Evolutionary conservation across 768 basidiomycete genomes (phyloP), one percentile per base, ranked within the genome.

Genomic region (Macrolepiota dolichaula): DNA sequence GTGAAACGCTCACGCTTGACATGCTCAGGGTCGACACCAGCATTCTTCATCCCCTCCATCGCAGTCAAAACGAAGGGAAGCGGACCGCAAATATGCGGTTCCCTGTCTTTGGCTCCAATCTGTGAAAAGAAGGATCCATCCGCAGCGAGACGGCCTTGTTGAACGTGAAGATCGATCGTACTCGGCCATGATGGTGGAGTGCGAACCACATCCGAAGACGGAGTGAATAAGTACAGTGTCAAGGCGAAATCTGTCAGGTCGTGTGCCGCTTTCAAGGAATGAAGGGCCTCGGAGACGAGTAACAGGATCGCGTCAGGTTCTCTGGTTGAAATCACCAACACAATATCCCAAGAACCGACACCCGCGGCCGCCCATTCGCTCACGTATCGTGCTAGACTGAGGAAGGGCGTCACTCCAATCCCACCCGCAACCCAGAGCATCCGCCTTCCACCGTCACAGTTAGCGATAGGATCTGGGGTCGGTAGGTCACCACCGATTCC

Each of bases 341-440:
- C 70, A 19, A 87, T 73, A 62, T 84, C 78, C 63, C 71, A 72
- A n/a, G 59, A 42, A 49, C 60, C 32, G 47, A 46, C 47, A 27
- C 15, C 24, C 25, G 22, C 12, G 22, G n/a, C 38, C 12, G n/a
- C 40, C 35, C 58, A 59, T n/a, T 47, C 25, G 10, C 61, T 61
- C 13, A 72, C 49, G 9, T 67, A 67, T 19, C 65, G 59, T 1
- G 85, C 72, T 79, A 87, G 79, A 27, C 78, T 77, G 22, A 88
- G 66, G 69, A 85, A 88, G 0, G 85, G 86, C 15, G 87, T 87
- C n/a, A 88, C 52, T 7, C 87, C 86, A 49, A 88, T 87, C 0
- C 87, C 86, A 29, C 85, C 86, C 1, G 85, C 85, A 19, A 84
- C 70, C 84, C 84, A 87, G 27, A 86, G 70, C 36, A 85, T 65